phyloP scores from a whole-genome alignment of 2,329 filamentous ascomycete species.

The Cadophora gregata region DNA sequence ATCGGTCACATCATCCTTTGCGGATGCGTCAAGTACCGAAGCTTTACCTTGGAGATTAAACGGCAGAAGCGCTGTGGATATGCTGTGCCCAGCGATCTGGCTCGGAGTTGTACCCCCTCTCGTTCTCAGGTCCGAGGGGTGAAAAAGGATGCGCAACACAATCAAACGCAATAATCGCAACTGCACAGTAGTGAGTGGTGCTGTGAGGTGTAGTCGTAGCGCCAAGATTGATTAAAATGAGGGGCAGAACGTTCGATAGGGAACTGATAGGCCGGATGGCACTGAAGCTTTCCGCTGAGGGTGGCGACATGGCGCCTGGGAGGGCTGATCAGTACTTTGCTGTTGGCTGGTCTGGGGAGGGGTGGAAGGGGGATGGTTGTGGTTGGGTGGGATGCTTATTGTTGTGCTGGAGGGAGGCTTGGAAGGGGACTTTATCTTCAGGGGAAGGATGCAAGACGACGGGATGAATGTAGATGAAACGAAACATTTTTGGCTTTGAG shows the following conservation, averaged over 20 bases:
- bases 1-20: not conserved
- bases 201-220: too few relatives aligned
- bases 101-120: not conserved
- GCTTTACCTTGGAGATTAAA: not conserved
- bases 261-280: slow-evolving; percentile 17
- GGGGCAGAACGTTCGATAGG: slow-evolving; percentile 11
- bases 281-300: not conserved
- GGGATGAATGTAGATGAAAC: slow-evolving; percentile 10
- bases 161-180: not conserved
- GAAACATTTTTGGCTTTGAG: slow-evolving; percentile 19
- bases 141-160: not conserved
- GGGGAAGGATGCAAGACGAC: slow-evolving; percentile 12
- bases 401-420: not conserved
- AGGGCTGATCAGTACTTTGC: not conserved
- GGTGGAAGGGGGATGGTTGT: not conserved
- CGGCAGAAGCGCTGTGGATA: not conserved
- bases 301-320: slow-evolving; percentile 23
- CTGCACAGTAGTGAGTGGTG: too few relatives aligned
- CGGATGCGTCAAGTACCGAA: not conserved
- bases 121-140: not conserved
- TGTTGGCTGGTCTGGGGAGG: not conserved
- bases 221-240: slow-evolving; percentile 20
- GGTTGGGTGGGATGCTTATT: not conserved
- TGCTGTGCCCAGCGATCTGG: not conserved
- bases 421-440: slow-evolving; percentile 2